Base-by-base conservation (phyloP, 805 yeast species). In the Schwanniomyces yamadae region DNA sequence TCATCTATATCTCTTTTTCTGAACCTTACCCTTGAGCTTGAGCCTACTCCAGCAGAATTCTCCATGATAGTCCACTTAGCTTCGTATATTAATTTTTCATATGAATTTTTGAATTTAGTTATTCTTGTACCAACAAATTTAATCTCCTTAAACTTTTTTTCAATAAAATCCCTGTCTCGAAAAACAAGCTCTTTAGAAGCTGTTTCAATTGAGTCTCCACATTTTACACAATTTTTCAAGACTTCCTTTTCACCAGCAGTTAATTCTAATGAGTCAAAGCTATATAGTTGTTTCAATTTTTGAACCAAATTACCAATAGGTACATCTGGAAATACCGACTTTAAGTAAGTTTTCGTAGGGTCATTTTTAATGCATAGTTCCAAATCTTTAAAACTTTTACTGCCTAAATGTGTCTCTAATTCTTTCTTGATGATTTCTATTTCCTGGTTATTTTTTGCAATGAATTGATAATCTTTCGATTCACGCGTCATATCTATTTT, bases 61-160 rank as follows among this genome's bases (percentile, higher is more conserved):
- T 20, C 42, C 41, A 27, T 28, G 17, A 28, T 33, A 28, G 53
- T 56, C 73, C 73, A 67, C 36, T 61, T 54, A 0, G 72, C 70
- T 34, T 63, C 69, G 39, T 66, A 67, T 6, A 63, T 42, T 17
- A 68, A 53, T 19, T 58, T 44, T 23, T 65, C 71, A n/a, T 51
- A 45, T 5, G 41, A 33, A 26, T 44, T 56, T 24, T 55, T 52
- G 35, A 63, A 64, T 18, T 45, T 51, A 9, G 53, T 52, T 40
- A 48, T 52, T 33, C 72, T 44, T 11, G 42, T 46, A 10, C 50
- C 52, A 23, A 51, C 61, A 33, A 47, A 36, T 35, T 54, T 57
- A 19, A 50, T 37, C 26, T 54, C 57, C 14, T 50, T 49, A 21
- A 48, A 41, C 39, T 52, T 54, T 3, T 36, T 42, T 6, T 45